Evolutionary conservation across 2,329 filamentous ascomycete species (phyloP), one percentile per base, ranked within the genome.

Genomic region (Thielaviopsis ethacetica): DNA sequence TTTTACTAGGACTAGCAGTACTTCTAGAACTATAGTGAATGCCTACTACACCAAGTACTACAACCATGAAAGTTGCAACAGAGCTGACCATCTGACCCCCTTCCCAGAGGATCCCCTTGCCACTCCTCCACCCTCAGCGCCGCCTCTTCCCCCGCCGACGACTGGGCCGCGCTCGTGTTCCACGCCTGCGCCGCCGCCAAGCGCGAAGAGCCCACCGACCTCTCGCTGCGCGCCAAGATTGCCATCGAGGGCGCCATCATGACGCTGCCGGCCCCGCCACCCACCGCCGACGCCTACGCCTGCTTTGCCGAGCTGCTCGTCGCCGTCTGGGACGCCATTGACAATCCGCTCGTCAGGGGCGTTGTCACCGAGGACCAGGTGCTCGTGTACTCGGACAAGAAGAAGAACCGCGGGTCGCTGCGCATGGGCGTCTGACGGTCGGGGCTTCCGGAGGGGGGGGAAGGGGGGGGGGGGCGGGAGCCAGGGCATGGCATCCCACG

Each of bases 311-410:
- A 56, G 21, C 22, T 59, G 15, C 49, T 59, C 2, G 53, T 59
- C 22, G 54, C 47, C 3, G 49, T 59, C 30, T 59, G 53, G 53
- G 54, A 53, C 10, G 58, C 54, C n/a, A 56, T 59, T 21, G 58
- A 59, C n/a, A 56, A 59, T 24, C 58, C 58, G 10, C 38, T 59
- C 19, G 58, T 59, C 2, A n/a, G 58, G 13, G 53, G 58, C 13
- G 58, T 59, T 5, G 53, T 59, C 6, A 59, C 58, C 5, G 58
- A 59, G 30, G 58, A 59, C n/a, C 47, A 59, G 53, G 52, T 47
- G 21, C 26, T 47, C 22, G 54, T 56, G 21, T 56, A 56, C 26
- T 22, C 38, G 9, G 54, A 56, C n/a, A 47, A 22, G 10, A 38
- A 56, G n/a, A 44, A 56, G 41, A 44, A 41, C 10, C 34, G 54